phyloP scores from a whole-genome alignment of 306 rosid species.

The Sicyos edulis region DNA sequence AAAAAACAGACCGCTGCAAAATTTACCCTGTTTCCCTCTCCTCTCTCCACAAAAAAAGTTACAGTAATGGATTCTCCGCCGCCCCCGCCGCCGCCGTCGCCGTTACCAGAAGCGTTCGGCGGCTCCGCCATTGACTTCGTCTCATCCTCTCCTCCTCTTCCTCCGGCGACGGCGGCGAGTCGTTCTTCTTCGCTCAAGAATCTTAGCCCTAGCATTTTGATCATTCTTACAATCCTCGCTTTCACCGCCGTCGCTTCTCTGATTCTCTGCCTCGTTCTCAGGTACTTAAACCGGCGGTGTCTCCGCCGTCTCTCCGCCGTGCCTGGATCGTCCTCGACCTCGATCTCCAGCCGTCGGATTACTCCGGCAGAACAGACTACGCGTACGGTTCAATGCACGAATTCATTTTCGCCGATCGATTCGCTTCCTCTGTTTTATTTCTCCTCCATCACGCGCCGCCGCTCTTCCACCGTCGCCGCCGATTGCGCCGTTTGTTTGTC shows the following conservation, averaged over 20 bases:
- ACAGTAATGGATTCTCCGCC: constrained; percentile 16
- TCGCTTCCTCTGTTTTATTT: constrained; percentile 21
- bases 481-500: constrained; percentile 33
- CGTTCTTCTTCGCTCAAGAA: constrained; percentile 16
- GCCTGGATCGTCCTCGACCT: neutral
- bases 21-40: constrained; percentile 7
- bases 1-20: constrained; percentile 19
- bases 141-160: constrained; percentile 18
- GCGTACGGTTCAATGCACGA: neutral
- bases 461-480: constrained; percentile 9
- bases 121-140: neutral
- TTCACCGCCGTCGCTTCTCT: constrained; percentile 17
- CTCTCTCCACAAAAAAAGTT: neutral
- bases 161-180: neutral
- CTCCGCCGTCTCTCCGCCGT: constrained; percentile 16
- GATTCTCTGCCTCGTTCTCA: constrained; percentile 19
- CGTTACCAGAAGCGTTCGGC: neutral
- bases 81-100: constrained; percentile 5
- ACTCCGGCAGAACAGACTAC: neutral
- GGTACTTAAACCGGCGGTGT: constrained; percentile 20
- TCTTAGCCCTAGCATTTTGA: constrained; percentile 19
- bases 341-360: constrained; percentile 2
- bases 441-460: constrained; percentile 22
- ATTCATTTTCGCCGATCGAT: constrained; percentile 1
- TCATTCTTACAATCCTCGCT: constrained; percentile 17